Evolutionary conservation across 2,329 filamentous ascomycete genomes (phyloP).

Genomic region (Gaeumannomyces tritici): DNA sequence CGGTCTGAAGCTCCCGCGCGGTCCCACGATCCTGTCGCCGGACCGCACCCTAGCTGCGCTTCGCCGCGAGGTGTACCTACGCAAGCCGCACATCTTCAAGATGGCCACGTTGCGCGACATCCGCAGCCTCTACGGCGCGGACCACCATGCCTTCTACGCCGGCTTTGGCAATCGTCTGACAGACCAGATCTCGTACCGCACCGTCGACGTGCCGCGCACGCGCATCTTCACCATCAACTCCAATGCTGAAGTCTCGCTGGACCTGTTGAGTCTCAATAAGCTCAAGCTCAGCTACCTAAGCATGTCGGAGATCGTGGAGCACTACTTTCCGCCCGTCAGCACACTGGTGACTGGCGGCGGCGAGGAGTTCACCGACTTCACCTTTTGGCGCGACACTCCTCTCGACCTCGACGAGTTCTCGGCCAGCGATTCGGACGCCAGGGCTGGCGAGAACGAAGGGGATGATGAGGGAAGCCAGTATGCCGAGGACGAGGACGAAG

Average conservation of each 20-base stretch:
- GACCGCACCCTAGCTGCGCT: conserved; percentile 92
- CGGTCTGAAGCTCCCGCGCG: conserved; percentile 73
- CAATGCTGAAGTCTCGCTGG: conserved; percentile 88
- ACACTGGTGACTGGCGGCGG: conserved; percentile 81
- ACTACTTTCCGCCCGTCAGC: conserved; percentile 91
- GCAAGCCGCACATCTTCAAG: conserved; percentile 98
- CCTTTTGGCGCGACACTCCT: conserved; percentile 83
- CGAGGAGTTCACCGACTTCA: conserved; percentile 95
- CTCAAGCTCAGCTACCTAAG: conserved; percentile 95
- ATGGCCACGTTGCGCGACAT: conserved; percentile 98
- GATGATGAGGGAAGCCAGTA: conserved; percentile 32
- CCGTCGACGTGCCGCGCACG: conserved; percentile 87
- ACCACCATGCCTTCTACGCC: conserved; percentile 82
- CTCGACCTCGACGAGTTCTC: conserved; percentile 84
- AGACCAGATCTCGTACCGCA: conserved; percentile 90
- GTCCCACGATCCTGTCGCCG: conserved; percentile 89
- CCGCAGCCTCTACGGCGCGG: conserved; percentile 70
- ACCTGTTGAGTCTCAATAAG: conserved; percentile 82
- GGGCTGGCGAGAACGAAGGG: conserved; percentile 30
- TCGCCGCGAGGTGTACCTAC: conserved; percentile 82
- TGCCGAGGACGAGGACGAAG: conserved; percentile 26
- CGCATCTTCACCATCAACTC: conserved; percentile 97
- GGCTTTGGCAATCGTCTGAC: conserved; percentile 95
- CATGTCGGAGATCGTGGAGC: conserved; percentile 94
- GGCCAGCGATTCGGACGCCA: conserved; percentile 60